Evolutionary conservation across 805 yeast genomes (phyloP).

Genomic region (Pichia kluyveri): DNA sequence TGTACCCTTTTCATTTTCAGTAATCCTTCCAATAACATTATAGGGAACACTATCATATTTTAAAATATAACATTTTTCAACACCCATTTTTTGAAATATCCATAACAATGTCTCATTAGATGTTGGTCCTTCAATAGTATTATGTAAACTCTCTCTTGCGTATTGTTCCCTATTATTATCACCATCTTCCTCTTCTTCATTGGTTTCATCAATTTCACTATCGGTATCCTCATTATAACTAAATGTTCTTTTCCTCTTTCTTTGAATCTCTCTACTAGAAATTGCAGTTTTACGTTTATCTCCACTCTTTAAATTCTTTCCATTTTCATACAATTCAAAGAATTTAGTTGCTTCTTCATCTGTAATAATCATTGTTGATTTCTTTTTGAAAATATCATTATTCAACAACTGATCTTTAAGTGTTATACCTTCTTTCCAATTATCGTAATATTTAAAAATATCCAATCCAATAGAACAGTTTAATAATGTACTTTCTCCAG

Average conservation of each 20-base stretch:
- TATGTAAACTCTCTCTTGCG: not conserved
- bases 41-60: not conserved
- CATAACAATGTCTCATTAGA: slow-evolving; percentile 2
- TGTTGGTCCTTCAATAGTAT: slow-evolving; percentile 1
- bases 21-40: not conserved
- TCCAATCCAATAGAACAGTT: slow-evolving; percentile 38
- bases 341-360: slow-evolving; percentile 3
- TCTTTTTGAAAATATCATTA: slow-evolving; percentile 30
- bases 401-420: slow-evolving; percentile 35
- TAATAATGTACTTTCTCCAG: slow-evolving; percentile 48
- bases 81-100: slow-evolving; percentile 1
- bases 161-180: not conserved
- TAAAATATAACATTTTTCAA: not conserved
- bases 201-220: slow-evolving; percentile 1
- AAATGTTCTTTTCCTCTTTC: not conserved
- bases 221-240: not conserved
- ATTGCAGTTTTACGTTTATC: not conserved
- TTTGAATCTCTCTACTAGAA: not conserved
- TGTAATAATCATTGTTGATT: slow-evolving; percentile 28
- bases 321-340: not conserved
- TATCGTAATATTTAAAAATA: slow-evolving; percentile 33
- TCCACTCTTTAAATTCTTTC: not conserved
- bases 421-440: slow-evolving; percentile 23
- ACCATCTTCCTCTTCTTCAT: not conserved
- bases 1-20: not conserved